Evolutionary conservation across 2,329 filamentous ascomycete genomes (phyloP), one percentile per base, ranked within the genome.

Genomic region (Clarireedia paspali): DNA sequence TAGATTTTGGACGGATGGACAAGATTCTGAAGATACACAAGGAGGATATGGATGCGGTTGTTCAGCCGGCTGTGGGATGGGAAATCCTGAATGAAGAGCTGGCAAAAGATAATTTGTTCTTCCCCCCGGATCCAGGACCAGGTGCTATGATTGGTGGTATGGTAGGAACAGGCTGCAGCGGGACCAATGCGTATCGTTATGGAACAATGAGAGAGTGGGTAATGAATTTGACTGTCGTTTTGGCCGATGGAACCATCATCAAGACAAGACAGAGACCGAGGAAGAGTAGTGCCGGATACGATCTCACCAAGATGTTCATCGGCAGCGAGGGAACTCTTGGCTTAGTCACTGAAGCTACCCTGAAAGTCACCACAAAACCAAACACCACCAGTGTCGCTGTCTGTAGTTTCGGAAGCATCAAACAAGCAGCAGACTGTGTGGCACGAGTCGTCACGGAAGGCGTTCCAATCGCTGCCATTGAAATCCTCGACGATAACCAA

Each of bases 131-230:
- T 70, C 91, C 91, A 17, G 91, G 91, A 53, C 91, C 91, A 52
- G 90, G 91, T 17, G 91, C 91, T 59, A 89, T 89, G 85, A 96
- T 96, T 64, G 91, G 91, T 56, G 91, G 91, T 55, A 91, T 91
- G 87, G 82, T 91, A 36, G 87, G 86, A 23, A 91, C 87, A 2
- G 80, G 80, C 38, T 82, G 79, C 73, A 82, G 78, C 67, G 91
- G 91, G 57, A 96, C 91, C 14, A 96, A 96, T 70, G 86, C 91
- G 15, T 95, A 95, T 74, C 81, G 91, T 57, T 96, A 95, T 70
- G 91, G 91, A 60, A 96, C 91, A 2, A 96, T 96, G 90, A 85
- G 89, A 60, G 91, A 96, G 69, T 96, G 91, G 91, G 91, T 96
- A 12, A 74, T 95, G 23, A 87, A 82, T 53, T 73, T 96, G 62